Evolutionary conservation across 2,329 filamentous ascomycete genomes (phyloP).

Genomic region (Cercospora zeina): DNA sequence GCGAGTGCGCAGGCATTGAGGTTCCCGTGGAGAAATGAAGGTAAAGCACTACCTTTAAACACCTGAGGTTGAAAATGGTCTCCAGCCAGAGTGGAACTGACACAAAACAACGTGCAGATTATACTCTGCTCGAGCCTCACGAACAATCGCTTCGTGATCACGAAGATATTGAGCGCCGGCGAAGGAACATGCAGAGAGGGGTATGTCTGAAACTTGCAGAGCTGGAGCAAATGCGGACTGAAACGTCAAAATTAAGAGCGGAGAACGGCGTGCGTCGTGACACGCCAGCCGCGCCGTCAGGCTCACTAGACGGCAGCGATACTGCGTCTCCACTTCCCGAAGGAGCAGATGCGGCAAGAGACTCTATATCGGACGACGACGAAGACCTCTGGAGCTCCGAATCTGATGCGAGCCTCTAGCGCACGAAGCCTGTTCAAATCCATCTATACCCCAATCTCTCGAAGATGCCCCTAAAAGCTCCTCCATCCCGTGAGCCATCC

Average conservation of each 20-base stretch:
- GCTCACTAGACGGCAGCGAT: not conserved
- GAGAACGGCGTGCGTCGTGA: not conserved
- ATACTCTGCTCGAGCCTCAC: not conserved
- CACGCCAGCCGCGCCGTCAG: not conserved
- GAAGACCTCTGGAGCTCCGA: not conserved
- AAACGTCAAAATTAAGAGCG: not conserved
- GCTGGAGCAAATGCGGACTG: not conserved
- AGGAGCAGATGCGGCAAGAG: not conserved
- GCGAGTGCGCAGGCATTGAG: not conserved
- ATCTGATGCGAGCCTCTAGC: too few relatives aligned
- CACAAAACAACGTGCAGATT: not conserved
- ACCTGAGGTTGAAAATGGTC: too few relatives aligned
- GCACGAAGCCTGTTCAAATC: not conserved
- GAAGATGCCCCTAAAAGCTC: not conserved
- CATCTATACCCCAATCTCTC: conserved; percentile 11
- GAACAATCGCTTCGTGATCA: not conserved
- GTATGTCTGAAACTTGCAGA: not conserved
- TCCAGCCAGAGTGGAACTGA: not conserved
- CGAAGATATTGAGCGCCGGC: not conserved
- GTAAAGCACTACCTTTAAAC: too few relatives aligned
- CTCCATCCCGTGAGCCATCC: not conserved
- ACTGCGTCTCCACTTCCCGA: not conserved
- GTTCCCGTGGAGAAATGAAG: not conserved
- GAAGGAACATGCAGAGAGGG: not conserved
- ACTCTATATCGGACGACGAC: not conserved